These are phyloP conservation scores for Cokeromyces recurvatus DNA, from an alignment of 371 early-diverging fungal genomes.

Conservation along the genomic window DNA sequence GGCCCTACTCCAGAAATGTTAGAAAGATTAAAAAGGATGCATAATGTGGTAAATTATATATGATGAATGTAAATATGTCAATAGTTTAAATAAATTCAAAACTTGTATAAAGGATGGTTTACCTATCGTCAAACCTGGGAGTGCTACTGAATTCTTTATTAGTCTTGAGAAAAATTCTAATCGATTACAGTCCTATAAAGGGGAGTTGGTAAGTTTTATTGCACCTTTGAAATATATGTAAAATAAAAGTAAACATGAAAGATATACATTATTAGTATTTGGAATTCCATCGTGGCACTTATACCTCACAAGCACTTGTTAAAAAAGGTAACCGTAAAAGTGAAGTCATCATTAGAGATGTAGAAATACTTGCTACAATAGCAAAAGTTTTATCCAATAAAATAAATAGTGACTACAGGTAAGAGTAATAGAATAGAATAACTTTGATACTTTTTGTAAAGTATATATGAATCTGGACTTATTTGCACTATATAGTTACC, in stretches of 20 bases:
- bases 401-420: constrained; percentile 6
- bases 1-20: constrained; percentile 88
- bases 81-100: too few species aligned
- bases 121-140: constrained; percentile 69
- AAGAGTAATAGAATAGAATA: neutral
- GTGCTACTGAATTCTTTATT: constrained; percentile 78
- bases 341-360: constrained; percentile 81
- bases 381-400: constrained; percentile 21
- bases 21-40: constrained; percentile 75
- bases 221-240: neutral
- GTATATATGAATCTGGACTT: too few species aligned
- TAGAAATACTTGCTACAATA: constrained; percentile 69
- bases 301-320: constrained; percentile 85
- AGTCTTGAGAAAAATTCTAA: constrained; percentile 59
- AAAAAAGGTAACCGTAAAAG: constrained; percentile 84
- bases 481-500: constrained; percentile 47
- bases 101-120: constrained; percentile 81
- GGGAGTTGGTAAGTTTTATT: constrained; percentile 70
- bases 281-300: constrained; percentile 96
- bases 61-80: too few species aligned
- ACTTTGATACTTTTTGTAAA: too few species aligned
- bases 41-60: constrained; percentile 50
- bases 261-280: constrained; percentile 47
- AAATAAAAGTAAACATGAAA: neutral
- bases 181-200: constrained; percentile 82